Base-by-base conservation (phyloP, 176 grass and related monocot genomes). In the Hyparrhenia diplandra region DNA sequence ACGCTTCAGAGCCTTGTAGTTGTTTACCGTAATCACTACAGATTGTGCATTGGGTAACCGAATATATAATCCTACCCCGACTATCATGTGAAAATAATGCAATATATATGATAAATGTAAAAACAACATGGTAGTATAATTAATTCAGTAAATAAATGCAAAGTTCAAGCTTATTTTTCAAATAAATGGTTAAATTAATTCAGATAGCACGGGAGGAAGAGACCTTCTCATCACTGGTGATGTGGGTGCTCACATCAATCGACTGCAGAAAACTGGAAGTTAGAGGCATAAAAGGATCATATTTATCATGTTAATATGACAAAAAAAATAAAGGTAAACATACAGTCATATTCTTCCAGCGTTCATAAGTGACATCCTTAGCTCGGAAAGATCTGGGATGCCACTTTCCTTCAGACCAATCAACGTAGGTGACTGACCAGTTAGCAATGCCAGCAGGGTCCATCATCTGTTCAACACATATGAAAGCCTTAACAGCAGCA, bases 361-460 rank as follows among this genome's bases (percentile, higher is more conserved):
- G 88, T 45, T 97, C 91, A 67, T 87, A 97, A 85, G 88, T 91
- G 43, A 87, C 86, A 69, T 93, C 94, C 64, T 83, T 82, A 81
- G 94, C 84, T 20, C 88, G 85, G 69, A 93, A 97, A 17, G 88
- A 80, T 86, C 88, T 97, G 25, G 94, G 94, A 83, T 97, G 94
- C 94, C 94, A 97, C 47, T 97, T 97, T 75, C 90, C 86, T 85
- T 97, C 94, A 14, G 90, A 97, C 94, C 94, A 97, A 47, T 97
- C 94, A 66, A 97, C 94, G 47, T 91, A 86, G 69, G 94, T 97
- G 62, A 87, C 88, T 5, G 94, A 97, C 94, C 91, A 97, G 85
- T 93, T 97, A 23, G 94, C 81, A 77, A 93, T 93, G 72, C 94
- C 88, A 83, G 84, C 75, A 55, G 94, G 94, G 87, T 93, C 91